Conservation (phyloP, 352 stramenopile species). For the Globisporangium cystogenes region DNA sequence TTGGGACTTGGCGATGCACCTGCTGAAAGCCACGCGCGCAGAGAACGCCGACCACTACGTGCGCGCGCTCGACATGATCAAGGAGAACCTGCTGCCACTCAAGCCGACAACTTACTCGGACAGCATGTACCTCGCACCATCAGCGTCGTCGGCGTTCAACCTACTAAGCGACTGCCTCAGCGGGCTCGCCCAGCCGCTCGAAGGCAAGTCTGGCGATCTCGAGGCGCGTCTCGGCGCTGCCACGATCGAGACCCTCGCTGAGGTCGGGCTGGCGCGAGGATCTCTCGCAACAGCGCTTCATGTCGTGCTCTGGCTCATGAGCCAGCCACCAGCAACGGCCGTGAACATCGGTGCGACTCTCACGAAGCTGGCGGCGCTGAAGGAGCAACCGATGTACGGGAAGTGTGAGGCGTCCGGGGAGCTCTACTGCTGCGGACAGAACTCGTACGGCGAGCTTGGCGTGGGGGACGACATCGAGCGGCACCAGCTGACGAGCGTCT, state of each 20-base stretch:
- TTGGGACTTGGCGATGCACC: slow-evolving; percentile 70
- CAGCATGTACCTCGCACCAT: slow-evolving; percentile 79
- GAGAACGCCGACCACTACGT: slow-evolving; percentile 70
- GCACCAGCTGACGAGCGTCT: slow-evolving; percentile 70
- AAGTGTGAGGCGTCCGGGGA: slow-evolving; percentile 82
- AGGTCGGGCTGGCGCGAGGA: slow-evolving; percentile 65
- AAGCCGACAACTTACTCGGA: slow-evolving; percentile 81
- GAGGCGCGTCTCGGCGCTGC: slow-evolving; percentile 31
- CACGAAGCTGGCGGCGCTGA: slow-evolving; percentile 65
- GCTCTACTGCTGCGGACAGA: slow-evolving; percentile 85
- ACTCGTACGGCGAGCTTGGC: slow-evolving; percentile 85
- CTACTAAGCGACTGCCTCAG: slow-evolving; percentile 64
- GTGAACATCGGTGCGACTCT: slow-evolving; percentile 57
- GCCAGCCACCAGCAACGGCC: slow-evolving; percentile 30
- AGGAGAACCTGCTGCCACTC: slow-evolving; percentile 51
- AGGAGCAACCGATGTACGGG: slow-evolving; percentile 84
- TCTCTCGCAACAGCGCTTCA: slow-evolving; percentile 69
- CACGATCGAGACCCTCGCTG: slow-evolving; percentile 70
- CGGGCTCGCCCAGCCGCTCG: slow-evolving; percentile 26
- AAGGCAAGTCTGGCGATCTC: slow-evolving; percentile 7
- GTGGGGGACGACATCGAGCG: slow-evolving; percentile 82
- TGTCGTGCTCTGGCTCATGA: slow-evolving; percentile 67
- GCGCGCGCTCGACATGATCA: slow-evolving; percentile 67
- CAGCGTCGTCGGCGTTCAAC: slow-evolving; percentile 68
- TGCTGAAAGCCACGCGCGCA: slow-evolving; percentile 59